phyloP scores from a whole-genome alignment of 305 asterid species.

The Fraxinus paxiana region DNA sequence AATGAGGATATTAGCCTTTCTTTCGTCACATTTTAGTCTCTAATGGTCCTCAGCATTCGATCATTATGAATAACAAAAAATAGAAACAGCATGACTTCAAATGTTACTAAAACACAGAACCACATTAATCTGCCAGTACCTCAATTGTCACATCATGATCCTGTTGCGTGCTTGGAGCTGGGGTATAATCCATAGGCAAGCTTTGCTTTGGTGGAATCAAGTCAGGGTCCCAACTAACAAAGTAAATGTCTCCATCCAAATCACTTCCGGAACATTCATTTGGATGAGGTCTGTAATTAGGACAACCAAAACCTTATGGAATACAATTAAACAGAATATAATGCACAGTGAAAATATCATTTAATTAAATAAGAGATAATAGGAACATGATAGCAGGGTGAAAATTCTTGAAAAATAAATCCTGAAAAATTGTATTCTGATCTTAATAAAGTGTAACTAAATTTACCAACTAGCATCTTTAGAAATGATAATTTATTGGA shows the following conservation, averaged over 20 bases:
- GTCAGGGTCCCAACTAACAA: slow-evolving; percentile 47
- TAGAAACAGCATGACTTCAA: not conserved
- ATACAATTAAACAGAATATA: not conserved
- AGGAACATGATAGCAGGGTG: not conserved
- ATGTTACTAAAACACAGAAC: not conserved
- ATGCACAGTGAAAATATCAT: not conserved
- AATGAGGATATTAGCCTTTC: not conserved
- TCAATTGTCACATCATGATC: slow-evolving; percentile 46
- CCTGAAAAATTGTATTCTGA: not conserved
- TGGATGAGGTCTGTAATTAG: slow-evolving; percentile 40
- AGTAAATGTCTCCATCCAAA: slow-evolving; percentile 48
- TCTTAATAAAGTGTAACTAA: not conserved
- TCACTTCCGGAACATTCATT: slow-evolving; percentile 54
- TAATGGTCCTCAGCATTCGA: not conserved
- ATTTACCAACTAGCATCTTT: not conserved
- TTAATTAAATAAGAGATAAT: not conserved
- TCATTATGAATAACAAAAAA: not conserved
- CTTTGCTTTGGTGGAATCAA: slow-evolving; percentile 30
- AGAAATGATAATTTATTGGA: not conserved
- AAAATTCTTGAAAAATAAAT: not conserved
- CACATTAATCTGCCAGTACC: slow-evolving; percentile 24
- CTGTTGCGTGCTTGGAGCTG: slow-evolving; percentile 28
- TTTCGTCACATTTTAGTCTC: not conserved
- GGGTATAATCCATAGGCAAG: slow-evolving; percentile 44
- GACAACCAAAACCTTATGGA: not conserved